phyloP scores from a whole-genome alignment of 257 asterid species.

The Nicotiana noctiflora region DNA sequence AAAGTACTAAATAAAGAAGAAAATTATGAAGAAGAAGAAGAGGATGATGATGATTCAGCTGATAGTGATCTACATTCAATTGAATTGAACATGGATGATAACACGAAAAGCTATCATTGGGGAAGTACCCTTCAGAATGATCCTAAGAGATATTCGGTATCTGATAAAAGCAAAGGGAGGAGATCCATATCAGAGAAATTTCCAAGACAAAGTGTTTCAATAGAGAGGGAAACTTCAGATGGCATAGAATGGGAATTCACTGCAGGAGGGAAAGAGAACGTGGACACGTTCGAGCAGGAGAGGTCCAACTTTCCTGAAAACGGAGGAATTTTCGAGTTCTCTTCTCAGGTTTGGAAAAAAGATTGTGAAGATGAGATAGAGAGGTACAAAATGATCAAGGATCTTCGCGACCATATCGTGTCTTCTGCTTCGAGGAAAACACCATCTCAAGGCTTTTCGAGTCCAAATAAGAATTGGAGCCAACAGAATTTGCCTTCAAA shows the following conservation, averaged over 20 bases:
- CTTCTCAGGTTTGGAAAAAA: constrained; percentile 48
- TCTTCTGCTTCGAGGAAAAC: constrained; percentile 61
- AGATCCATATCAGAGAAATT: constrained; percentile 37
- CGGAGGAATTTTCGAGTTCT: constrained; percentile 37
- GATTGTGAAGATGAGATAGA: constrained; percentile 67
- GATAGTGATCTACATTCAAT: constrained; percentile 64
- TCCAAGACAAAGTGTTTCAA: constrained; percentile 29
- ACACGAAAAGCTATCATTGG: constrained; percentile 56
- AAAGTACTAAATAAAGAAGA: constrained; percentile 16
- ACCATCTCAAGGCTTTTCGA: constrained; percentile 35
- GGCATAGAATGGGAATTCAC: constrained; percentile 56
- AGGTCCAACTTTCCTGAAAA: constrained; percentile 24
- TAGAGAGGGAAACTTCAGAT: constrained; percentile 35
- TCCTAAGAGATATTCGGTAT: constrained; percentile 30
- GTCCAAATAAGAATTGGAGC: constrained; percentile 32
- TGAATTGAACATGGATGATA: constrained; percentile 49
- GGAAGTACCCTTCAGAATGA: constrained; percentile 21
- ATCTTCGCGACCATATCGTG: constrained; percentile 78
- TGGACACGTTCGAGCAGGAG: neutral
- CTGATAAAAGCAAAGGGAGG: constrained; percentile 37
- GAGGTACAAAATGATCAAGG: constrained; percentile 81
- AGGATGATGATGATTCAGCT: constrained; percentile 24
- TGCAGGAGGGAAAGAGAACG: constrained; percentile 26
- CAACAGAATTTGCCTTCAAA: constrained; percentile 31
- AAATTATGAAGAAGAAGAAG: constrained; percentile 23